Conservation (phyloP, 495 filamentous ascomycete genomes). For the Daldinia loculata region DNA sequence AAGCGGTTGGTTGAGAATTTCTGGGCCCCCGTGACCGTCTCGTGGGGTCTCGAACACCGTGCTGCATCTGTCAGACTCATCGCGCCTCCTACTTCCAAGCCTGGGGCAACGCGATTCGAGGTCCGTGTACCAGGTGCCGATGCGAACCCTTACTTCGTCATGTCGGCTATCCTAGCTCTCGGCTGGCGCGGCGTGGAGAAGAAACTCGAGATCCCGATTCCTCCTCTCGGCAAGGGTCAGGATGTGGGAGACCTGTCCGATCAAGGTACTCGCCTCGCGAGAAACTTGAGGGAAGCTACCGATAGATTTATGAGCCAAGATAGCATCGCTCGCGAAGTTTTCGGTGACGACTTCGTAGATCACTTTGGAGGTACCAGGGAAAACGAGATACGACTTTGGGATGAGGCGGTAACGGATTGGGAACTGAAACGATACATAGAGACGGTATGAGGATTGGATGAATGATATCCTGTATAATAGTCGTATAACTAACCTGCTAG, state of each 20-base stretch:
- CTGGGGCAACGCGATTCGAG: constrained; percentile 90
- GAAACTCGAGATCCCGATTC: constrained; percentile 82
- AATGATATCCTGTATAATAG: constrained; percentile 22
- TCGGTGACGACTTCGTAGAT: constrained; percentile 94
- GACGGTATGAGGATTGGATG: constrained; percentile 60
- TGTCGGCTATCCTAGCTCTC: constrained; percentile 82
- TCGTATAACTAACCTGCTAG: background rate
- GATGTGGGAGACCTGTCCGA: constrained; percentile 76
- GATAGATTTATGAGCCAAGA: constrained; percentile 73
- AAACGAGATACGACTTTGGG: constrained; percentile 90
- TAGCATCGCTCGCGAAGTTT: constrained; percentile 88
- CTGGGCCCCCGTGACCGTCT: constrained; percentile 97
- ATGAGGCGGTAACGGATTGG: constrained; percentile 96
- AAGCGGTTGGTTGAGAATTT: constrained; percentile 98
- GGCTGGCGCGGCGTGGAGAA: constrained; percentile 92
- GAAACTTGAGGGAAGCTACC: constrained; percentile 81
- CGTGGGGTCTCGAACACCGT: constrained; percentile 95
- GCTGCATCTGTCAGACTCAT: constrained; percentile 92
- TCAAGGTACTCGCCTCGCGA: constrained; percentile 77
- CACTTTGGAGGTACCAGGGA: constrained; percentile 93
- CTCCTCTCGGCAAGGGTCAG: constrained; percentile 83
- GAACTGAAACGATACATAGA: constrained; percentile 78
- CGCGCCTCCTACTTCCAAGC: constrained; percentile 80
- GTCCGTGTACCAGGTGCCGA: constrained; percentile 91
- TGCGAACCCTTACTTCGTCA: constrained; percentile 87